Conservation (phyloP, 306 rosid genomes). For the Castanea sativa region DNA sequence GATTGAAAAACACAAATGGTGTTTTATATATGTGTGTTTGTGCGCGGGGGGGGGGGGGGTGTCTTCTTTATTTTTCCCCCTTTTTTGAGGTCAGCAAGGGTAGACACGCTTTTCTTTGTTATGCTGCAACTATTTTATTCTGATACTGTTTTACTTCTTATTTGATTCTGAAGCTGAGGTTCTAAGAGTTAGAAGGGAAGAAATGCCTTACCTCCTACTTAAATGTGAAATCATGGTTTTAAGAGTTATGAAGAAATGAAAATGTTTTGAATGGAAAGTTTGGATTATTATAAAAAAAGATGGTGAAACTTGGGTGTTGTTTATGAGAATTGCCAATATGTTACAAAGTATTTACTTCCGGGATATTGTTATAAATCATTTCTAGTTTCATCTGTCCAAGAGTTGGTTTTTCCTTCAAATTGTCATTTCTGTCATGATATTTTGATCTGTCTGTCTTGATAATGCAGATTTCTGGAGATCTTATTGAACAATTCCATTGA, state of each 20-base stretch:
- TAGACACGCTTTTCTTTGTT: too few relatives aligned
- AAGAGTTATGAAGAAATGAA: neutral
- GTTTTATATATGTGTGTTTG: too few relatives aligned
- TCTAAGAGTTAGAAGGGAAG: too few relatives aligned
- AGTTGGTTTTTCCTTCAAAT: neutral
- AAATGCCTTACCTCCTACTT: too few relatives aligned
- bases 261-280: neutral
- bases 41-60: accelerated
- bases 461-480: slow-evolving; percentile 37
- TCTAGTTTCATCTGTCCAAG: neutral
- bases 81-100: too few relatives aligned
- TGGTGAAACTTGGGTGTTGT: neutral
- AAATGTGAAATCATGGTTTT: neutral
- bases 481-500: slow-evolving; percentile 28
- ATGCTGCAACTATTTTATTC: too few relatives aligned
- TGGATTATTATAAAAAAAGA: neutral
- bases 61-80: too few relatives aligned
- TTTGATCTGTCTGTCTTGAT: neutral
- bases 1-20: neutral
- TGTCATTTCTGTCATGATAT: neutral
- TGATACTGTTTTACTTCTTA: too few relatives aligned
- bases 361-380: neutral
- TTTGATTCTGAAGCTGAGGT: too few relatives aligned
- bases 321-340: neutral
- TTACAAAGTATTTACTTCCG: neutral